Evolutionary conservation across 2,329 filamentous ascomycete species (phyloP).

Genomic region (Colletotrichum magnum): DNA sequence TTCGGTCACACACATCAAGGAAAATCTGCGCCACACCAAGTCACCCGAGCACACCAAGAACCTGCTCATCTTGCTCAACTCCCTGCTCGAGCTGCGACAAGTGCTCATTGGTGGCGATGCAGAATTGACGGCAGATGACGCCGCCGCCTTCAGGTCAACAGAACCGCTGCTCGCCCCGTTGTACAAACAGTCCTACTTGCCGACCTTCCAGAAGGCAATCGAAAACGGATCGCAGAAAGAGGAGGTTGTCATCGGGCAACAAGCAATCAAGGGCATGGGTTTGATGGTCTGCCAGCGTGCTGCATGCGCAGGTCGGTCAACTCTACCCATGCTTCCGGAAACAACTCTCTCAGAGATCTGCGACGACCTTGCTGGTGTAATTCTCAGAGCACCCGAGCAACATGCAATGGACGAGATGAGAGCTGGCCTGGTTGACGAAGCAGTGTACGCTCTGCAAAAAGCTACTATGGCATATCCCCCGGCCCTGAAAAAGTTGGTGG

Average conservation of each 20-base stretch:
- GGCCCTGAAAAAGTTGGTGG: conserved; percentile 53
- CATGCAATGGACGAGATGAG: conserved; percentile 35
- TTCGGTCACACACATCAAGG: conserved; percentile 63
- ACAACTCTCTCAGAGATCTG: conserved; percentile 53
- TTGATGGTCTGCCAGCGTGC: conserved; percentile 59
- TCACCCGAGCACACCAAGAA: conserved; percentile 66
- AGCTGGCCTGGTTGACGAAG: conserved; percentile 54
- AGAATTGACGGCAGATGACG: conserved; percentile 52
- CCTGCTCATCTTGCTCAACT: conserved; percentile 65
- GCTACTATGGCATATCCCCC: conserved; percentile 53
- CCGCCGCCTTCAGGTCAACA: conserved; percentile 53
- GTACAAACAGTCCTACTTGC: conserved; percentile 60
- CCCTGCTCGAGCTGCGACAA: conserved; percentile 63
- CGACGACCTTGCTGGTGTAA: conserved; percentile 44
- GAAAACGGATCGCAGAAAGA: conserved; percentile 51
- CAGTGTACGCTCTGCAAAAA: conserved; percentile 57
- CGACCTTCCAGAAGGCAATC: conserved; percentile 50
- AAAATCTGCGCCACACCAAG: conserved; percentile 65
- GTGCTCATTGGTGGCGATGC: conserved; percentile 51
- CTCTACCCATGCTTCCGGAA: conserved; percentile 34
- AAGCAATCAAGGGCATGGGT: conserved; percentile 62
- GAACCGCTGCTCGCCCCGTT: conserved; percentile 57
- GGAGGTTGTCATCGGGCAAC: conserved; percentile 57
- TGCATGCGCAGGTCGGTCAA: conserved; percentile 40
- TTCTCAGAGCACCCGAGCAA: conserved; percentile 46